phyloP scores from a whole-genome alignment of 345 rosid genomes.

The Adansonia digitata region DNA sequence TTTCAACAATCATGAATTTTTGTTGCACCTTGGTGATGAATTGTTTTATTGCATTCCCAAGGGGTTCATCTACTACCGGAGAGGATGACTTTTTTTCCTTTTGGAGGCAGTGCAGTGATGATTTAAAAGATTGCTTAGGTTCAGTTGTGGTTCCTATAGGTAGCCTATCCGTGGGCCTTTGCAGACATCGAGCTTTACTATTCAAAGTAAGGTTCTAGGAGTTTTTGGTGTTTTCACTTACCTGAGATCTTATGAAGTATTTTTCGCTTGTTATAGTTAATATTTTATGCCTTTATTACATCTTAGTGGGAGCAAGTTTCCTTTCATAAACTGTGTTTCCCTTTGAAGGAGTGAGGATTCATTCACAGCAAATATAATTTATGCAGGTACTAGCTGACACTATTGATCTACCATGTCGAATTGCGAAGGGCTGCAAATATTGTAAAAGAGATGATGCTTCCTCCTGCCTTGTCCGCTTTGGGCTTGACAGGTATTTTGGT shows the following conservation, averaged over 20 bases:
- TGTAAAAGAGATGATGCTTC: conserved; percentile 84
- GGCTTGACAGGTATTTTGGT: conserved; percentile 64
- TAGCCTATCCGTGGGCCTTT: conserved; percentile 83
- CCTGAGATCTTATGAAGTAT: neutral
- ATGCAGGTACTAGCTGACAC: conserved; percentile 87
- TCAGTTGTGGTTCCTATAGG: conserved; percentile 89
- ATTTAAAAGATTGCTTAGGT: conserved; percentile 77
- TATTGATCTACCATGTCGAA: conserved; percentile 95
- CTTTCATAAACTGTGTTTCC: neutral
- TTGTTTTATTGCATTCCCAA: conserved; percentile 30
- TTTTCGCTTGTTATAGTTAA: conserved; percentile 1
- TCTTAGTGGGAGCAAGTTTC: neutral
- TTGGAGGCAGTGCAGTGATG: conserved; percentile 79
- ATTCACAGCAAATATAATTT: conserved; percentile 16
- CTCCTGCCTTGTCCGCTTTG: conserved; percentile 95
- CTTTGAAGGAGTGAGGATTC: neutral
- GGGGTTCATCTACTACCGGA: conserved; percentile 61
- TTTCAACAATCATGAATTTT: conserved; percentile 8
- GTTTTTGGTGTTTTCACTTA: conserved; percentile 3
- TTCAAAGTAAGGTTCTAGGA: conserved; percentile 68
- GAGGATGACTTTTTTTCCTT: conserved; percentile 65
- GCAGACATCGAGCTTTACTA: conserved; percentile 93
- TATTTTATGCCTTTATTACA: neutral
- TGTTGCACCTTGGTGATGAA: conserved; percentile 22
- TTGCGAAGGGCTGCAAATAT: conserved; percentile 95